These are phyloP conservation scores for Catunica adiposa DNA, from an alignment of 2,329 filamentous ascomycete genomes.

Conservation along the genomic window DNA sequence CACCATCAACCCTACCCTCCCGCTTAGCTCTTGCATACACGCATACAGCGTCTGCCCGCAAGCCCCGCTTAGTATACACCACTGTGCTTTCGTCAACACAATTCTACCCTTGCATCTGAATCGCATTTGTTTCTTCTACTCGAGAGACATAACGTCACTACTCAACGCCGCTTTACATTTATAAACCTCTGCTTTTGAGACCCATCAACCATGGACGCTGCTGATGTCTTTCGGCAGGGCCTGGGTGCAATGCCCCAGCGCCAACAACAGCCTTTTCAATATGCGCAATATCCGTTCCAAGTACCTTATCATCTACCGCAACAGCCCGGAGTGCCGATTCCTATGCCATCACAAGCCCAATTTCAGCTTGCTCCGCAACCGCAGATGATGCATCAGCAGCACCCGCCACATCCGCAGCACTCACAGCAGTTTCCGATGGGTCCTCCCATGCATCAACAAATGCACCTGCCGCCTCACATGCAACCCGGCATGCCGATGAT, in stretches of 20 bases:
- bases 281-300: conserved; percentile 12
- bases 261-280: conserved; percentile 13
- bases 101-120: neutral
- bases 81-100: neutral
- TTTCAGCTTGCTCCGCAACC: conserved; percentile 16
- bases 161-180: neutral
- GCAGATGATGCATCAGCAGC: conserved; percentile 16
- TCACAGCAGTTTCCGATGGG: conserved; percentile 10
- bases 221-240: conserved; percentile 43
- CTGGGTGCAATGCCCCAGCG: conserved; percentile 24
- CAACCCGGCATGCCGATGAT: conserved; percentile 5
- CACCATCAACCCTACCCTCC: neutral
- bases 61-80: neutral
- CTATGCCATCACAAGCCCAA: conserved; percentile 1
- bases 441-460: conserved; percentile 10
- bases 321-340: conserved; percentile 12
- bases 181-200: neutral
- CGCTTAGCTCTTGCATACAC: conserved; percentile 2
- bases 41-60: neutral
- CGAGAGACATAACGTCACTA: no score
- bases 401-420: conserved; percentile 12
- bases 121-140: neutral
- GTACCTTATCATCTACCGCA: conserved; percentile 10
- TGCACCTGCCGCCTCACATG: conserved; percentile 11
- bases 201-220: conserved; percentile 35